Base-by-base conservation (phyloP, 345 rosid genomes). In the Limnanthes douglasii region DNA sequence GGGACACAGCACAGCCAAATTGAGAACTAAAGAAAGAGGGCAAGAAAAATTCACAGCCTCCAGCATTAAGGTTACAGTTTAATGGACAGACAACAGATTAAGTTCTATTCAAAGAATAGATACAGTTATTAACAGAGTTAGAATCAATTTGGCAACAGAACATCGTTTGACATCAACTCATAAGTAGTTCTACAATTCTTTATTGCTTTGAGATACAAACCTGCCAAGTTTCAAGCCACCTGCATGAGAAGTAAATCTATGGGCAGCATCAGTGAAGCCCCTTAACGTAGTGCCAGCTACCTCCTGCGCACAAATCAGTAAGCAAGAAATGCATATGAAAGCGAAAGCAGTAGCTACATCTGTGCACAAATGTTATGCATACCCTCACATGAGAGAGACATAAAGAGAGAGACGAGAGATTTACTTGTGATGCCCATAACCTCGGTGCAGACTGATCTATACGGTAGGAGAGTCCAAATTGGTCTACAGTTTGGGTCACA, bases 221-320 rank as follows among this genome's bases (percentile, higher is more conserved):
- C 97, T 78, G 65, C 77, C 73, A 52, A 52, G 72, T 54, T 64
- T 85, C 43, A 50, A 18, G 54, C 88, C 75, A 47, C 73, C 56
- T 56, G 64, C 60, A 31, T 57, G 50, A 47, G 73, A 57, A 41
- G 66, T 31, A 48, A 65, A 65, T 61, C 79, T 80, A 36, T 85
- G 62, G 37, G 50, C 59, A 22, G 39, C 35, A 51, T 78, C 83
- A 11, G 56, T 11, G 10, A 48, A 54, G 45, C 60, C 56, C 58
- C 80, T 67, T 32, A 56, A 56, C 50, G 66, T 64, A 34, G 52
- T 37, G 43, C 70, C 57, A 53, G 54, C 35, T 41, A 49, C 40
- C 9, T 39, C 32, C 88, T 77, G 71, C 54, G 62, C 50, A 9
- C 23, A 25, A 45, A 28, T 22, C 44, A 11, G 31, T 34, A 30